Conservation (phyloP, 2,329 filamentous ascomycete species). For the Hymenoscyphus scutula region DNA sequence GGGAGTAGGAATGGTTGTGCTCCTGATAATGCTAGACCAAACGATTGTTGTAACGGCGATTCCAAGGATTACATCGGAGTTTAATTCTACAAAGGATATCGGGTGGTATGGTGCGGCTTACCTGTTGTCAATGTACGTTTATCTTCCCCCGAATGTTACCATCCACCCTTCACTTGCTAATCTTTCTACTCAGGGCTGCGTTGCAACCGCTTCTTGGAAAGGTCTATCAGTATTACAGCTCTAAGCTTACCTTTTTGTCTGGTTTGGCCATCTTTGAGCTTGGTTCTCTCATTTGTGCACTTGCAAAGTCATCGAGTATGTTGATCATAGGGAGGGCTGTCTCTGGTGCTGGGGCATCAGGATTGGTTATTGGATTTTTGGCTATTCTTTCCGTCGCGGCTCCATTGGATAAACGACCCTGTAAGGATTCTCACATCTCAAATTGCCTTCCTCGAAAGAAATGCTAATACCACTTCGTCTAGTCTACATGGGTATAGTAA, state of each 20-base stretch:
- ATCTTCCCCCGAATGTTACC: not conserved
- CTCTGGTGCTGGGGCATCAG: slow-evolving; percentile 31
- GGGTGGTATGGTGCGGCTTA: slow-evolving; percentile 40
- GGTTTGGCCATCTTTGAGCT: slow-evolving; percentile 28
- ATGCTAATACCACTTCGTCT: not conserved
- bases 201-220: slow-evolving; percentile 23
- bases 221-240: slow-evolving; percentile 19
- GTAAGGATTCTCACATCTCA: slow-evolving; percentile 1
- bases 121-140: slow-evolving; percentile 31
- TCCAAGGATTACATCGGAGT: slow-evolving; percentile 39
- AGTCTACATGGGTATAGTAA: slow-evolving; percentile 13
- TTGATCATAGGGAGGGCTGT: slow-evolving; percentile 31
- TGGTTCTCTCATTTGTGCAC: slow-evolving; percentile 26
- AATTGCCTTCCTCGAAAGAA: not conserved
- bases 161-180: not conserved
- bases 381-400: slow-evolving; percentile 24
- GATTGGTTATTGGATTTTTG: slow-evolving; percentile 30
- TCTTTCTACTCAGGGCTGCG: slow-evolving; percentile 11
- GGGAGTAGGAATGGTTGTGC: slow-evolving; percentile 24
- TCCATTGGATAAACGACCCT: slow-evolving; percentile 21
- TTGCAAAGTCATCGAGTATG: slow-evolving; percentile 24
- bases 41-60: slow-evolving; percentile 44
- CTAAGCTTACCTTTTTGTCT: slow-evolving; percentile 20
- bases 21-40: slow-evolving; percentile 35
- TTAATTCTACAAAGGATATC: slow-evolving; percentile 38